Conservation (phyloP, 2,329 filamentous ascomycete genomes). For the Hawksworthiomyces lignivorus region DNA sequence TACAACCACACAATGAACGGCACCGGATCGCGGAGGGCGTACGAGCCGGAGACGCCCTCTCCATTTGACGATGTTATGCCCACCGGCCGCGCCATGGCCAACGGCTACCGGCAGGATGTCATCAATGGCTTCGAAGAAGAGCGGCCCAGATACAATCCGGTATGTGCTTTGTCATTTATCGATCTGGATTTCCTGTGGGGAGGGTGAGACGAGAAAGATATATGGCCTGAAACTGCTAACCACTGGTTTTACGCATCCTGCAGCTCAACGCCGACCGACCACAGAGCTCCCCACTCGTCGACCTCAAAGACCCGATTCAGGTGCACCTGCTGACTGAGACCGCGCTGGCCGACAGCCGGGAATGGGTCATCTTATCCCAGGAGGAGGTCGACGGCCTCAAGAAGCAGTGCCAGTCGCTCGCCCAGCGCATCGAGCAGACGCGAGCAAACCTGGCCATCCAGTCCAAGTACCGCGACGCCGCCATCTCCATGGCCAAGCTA, state of each 20-base stretch:
- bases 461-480: conserved; percentile 89
- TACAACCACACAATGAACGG: conserved; percentile 36
- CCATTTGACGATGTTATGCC: conserved; percentile 28
- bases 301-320: conserved; percentile 66
- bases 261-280: conserved; percentile 45
- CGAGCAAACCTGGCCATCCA: conserved; percentile 81
- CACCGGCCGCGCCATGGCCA: conserved; percentile 43
- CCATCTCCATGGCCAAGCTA: conserved; percentile 74
- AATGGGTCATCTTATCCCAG: conserved; percentile 78
- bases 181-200: no score
- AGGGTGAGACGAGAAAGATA: background rate
- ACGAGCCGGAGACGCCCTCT: conserved; percentile 24
- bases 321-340: conserved; percentile 92
- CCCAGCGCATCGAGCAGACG: conserved; percentile 71
- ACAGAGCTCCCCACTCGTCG: conserved; percentile 49
- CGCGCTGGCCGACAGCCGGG: conserved; percentile 78
- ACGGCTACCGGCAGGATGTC: conserved; percentile 52
- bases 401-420: conserved; percentile 68
- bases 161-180: conserved; percentile 22
- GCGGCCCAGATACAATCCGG: conserved; percentile 48
- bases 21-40: conserved; percentile 25
- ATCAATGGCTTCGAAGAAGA: conserved; percentile 47
- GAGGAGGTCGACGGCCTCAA: conserved; percentile 90
- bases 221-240: background rate
- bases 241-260: background rate